Percentiles rank a stretch among this genome's conserved stretches.
phyloP scores from a whole-genome alignment of 2,329 filamentous ascomycete genomes.

The Lachnellula hyalina region DNA sequence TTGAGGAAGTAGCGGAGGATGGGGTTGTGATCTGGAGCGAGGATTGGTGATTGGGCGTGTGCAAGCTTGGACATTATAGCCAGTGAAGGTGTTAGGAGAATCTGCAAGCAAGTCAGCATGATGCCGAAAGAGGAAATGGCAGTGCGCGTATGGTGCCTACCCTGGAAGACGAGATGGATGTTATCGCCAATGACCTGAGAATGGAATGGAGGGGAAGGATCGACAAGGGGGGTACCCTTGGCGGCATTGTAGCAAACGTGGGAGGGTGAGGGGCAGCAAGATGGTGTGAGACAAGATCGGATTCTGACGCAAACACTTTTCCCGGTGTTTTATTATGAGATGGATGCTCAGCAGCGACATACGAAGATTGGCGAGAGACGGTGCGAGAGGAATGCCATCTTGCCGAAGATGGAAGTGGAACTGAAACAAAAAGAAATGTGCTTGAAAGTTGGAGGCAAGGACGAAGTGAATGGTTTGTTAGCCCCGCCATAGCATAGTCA shows the following conservation, averaged over 20 bases:
- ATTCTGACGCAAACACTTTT: no score
- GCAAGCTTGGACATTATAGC: constrained; percentile 64
- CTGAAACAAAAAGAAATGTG: not conserved
- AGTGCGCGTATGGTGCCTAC: constrained; percentile 13
- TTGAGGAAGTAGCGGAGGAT: constrained; percentile 66
- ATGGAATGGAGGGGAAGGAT: constrained; percentile 62
- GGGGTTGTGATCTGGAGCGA: constrained; percentile 72
- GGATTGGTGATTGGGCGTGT: constrained; percentile 57
- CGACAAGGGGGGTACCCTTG: constrained; percentile 44
- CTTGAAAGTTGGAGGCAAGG: constrained; percentile 1
- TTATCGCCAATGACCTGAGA: constrained; percentile 64
- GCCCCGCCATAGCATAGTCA: constrained; percentile 14
- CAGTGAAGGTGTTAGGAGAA: constrained; percentile 66
- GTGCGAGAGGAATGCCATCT: constrained; percentile 24
- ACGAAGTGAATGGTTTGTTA: constrained; percentile 12
- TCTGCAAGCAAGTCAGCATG: constrained; percentile 22
- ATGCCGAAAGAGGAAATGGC: not conserved
- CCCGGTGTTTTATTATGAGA: not conserved
- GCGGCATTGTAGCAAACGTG: constrained; percentile 18
- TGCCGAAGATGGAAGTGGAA: not conserved
- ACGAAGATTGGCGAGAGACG: constrained; percentile 19
- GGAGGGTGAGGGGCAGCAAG: not conserved
- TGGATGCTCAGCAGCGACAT: constrained; percentile 12
- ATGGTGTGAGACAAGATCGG: no score
- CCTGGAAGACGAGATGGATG: constrained; percentile 63